Evolutionary conservation across 768 basidiomycete species (phyloP), one percentile per base, ranked within the genome.

Genomic region (Lentinula edodes): DNA sequence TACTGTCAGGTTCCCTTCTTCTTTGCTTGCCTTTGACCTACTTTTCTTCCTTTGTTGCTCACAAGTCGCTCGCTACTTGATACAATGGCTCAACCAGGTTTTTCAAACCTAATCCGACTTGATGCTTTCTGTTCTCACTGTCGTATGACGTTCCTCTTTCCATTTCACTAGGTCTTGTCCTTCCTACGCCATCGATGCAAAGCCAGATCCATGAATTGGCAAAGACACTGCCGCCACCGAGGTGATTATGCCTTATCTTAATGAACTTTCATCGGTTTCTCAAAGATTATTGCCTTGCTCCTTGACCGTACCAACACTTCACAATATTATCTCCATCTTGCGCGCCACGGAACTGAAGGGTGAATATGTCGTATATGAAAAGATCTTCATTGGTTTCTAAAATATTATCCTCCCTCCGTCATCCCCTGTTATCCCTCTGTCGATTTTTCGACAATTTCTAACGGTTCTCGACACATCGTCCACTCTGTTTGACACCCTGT

Each of bases 191-290:
- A 62, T 80, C 85, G 50, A 81, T 90, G 67, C 90, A 92, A 78
- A 90, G 85, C 67, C 89, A 91, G 73, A 88, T 91, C 58, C 88
- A 90, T 68, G 90, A 92, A 68, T 82, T 90, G 41, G 87, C 88
- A 58, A 90, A 89, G 76, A 83, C 87, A 61, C 34, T 52, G 32
- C 51, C 51, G 46, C 46, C 46, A 3, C 46, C 46, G 46, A 48
- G 46, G 46, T 48, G 18, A 48, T 20, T 48, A 48, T 23, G 9
- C 12, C 1, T 20, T 10, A 12, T 48, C 46, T 12, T 3, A 48
- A 23, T 48, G 18, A 48, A 23, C 23, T 5, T n/a, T 1, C 23
- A 20, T 48, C 46, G 16, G 6, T 9, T 48, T 48, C 46, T 48
- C 46, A 48, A 48, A n/a, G 16, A 48, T 9, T n/a, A 28, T 28